Percentiles rank a stretch among this genome's conserved stretches.
Evolutionary conservation across 352 stramenopile genomes (phyloP).

Genomic region (Globisporangium okanoganense): DNA sequence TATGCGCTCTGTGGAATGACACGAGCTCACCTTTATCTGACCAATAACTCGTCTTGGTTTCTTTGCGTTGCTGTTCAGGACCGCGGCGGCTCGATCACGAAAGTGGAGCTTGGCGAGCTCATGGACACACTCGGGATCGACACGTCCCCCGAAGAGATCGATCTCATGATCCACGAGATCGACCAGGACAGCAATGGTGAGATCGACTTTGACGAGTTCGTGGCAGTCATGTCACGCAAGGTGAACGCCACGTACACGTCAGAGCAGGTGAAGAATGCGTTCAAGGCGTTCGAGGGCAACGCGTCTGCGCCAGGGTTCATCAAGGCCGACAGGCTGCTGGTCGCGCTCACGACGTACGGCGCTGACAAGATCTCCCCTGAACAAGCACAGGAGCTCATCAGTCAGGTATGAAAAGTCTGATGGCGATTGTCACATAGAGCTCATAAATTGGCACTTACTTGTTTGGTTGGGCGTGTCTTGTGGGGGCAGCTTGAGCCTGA

Average conservation of each 20-base stretch:
- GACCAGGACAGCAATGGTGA: slow-evolving; percentile 94
- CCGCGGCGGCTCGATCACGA: slow-evolving; percentile 91
- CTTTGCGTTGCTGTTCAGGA: slow-evolving; percentile 40
- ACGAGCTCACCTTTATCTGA: neutral
- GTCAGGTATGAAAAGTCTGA: slow-evolving; percentile 41
- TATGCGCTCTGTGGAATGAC: neutral
- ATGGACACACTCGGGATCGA: slow-evolving; percentile 94
- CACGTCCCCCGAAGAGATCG: slow-evolving; percentile 90
- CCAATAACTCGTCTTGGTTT: neutral
- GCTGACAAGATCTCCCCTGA: slow-evolving; percentile 88
- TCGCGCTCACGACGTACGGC: slow-evolving; percentile 88
- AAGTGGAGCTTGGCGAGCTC: slow-evolving; percentile 91
- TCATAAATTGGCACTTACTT: neutral
- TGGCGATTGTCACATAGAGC: neutral
- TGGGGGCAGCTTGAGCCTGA: slow-evolving; percentile 85
- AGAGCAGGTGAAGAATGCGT: slow-evolving; percentile 91
- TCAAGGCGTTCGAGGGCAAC: slow-evolving; percentile 76
- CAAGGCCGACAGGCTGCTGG: slow-evolving; percentile 82
- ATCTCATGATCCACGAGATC: slow-evolving; percentile 95
- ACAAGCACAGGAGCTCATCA: slow-evolving; percentile 90
- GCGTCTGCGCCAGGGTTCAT: slow-evolving; percentile 62
- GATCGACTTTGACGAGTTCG: slow-evolving; percentile 95
- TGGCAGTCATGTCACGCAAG: slow-evolving; percentile 93
- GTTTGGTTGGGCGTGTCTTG: neutral
- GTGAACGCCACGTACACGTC: slow-evolving; percentile 92